phyloP scores from a whole-genome alignment of 495 filamentous ascomycete species.

The Platismatia glauca region DNA sequence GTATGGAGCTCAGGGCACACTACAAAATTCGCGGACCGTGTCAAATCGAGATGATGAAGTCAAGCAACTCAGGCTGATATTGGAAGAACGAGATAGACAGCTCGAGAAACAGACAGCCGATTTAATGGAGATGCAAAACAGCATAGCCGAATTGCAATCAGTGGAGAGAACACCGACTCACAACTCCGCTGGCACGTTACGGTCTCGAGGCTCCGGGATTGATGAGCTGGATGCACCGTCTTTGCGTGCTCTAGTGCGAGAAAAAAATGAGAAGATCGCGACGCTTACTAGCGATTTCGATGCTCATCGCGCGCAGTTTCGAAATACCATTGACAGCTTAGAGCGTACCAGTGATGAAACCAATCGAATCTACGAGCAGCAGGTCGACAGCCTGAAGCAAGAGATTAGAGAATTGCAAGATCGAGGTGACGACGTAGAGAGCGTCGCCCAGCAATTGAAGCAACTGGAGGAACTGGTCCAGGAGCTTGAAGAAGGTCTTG shows the following conservation, averaged over 20 bases:
- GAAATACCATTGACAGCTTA: conserved; percentile 91
- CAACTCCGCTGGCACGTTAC: conserved; percentile 32
- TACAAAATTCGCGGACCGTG: conserved; percentile 38
- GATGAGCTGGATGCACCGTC: conserved; percentile 71
- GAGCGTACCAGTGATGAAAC: conserved; percentile 96
- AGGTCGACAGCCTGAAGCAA: conserved; percentile 78
- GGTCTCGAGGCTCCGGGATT: conserved; percentile 38
- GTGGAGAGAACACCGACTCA: conserved; percentile 22
- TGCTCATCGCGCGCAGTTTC: conserved; percentile 87
- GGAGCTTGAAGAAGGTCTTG: conserved; percentile 91
- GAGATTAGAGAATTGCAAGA: conserved; percentile 77
- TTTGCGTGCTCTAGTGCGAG: conserved; percentile 71
- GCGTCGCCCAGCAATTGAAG: conserved; percentile 81
- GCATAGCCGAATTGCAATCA: conserved; percentile 63
- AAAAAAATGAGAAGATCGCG: conserved; percentile 94
- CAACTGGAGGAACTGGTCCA: conserved; percentile 93
- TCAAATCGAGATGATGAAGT: conserved; percentile 59
- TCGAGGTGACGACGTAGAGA: conserved; percentile 78
- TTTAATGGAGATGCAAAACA: conserved; percentile 77
- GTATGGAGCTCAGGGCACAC: conserved; percentile 31
- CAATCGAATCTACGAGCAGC: conserved; percentile 92
- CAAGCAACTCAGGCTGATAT: conserved; percentile 51
- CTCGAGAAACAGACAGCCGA: conserved; percentile 76
- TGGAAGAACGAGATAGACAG: conserved; percentile 78
- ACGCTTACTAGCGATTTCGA: conserved; percentile 93